Base-by-base conservation (phyloP, 306 rosid genomes). In the Quercus engelmannii region DNA sequence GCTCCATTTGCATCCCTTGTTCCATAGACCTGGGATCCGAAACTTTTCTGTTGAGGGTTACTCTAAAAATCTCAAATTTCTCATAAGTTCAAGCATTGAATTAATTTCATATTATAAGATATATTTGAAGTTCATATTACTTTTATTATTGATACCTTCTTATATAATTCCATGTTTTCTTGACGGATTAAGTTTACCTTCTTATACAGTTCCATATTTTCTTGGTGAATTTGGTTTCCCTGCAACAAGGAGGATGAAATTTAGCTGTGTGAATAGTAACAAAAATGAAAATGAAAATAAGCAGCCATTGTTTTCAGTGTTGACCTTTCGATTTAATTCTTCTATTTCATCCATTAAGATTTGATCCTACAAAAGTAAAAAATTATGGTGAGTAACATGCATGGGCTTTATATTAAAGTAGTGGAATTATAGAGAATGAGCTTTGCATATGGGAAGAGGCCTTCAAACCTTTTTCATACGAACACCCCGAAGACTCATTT, bases 281-380 rank as follows among this genome's bases (percentile, higher is more conserved):
- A 31, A 35, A 56, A 74, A 70, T 75, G 69, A 64, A 67, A 14
- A 51, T 55, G 28, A 61, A 52, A 63, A 73, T 63, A 55, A 46
- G 79, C 68, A 77, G 75, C 77, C 63, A 64, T 59, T 56, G 74
- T 76, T 83, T 79, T 35, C 62, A 41, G 70, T 83, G 67, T 88
- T 83, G 84, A 94, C 99, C 99, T 94, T 92, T 84, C 74, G 84
- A 80, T 83, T 88, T 83, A 94, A 87, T 69, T 94, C 99, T 73
- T 93, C 85, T 89, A 93, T 89, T 85, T 93, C 95, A 56, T 92
- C 94, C 81, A 86, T 85, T 72, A 90, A 84, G 56, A 90, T 82
- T 73, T 92, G 90, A 76, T 92, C 96, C 97, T 92, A 85, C 89
- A 85, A 72, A 78, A 74, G 54, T 38, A 21, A 80, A 74, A 69